Evolutionary conservation across 805 yeast genomes (phyloP).

Genomic region (Lachancea mirantina): DNA sequence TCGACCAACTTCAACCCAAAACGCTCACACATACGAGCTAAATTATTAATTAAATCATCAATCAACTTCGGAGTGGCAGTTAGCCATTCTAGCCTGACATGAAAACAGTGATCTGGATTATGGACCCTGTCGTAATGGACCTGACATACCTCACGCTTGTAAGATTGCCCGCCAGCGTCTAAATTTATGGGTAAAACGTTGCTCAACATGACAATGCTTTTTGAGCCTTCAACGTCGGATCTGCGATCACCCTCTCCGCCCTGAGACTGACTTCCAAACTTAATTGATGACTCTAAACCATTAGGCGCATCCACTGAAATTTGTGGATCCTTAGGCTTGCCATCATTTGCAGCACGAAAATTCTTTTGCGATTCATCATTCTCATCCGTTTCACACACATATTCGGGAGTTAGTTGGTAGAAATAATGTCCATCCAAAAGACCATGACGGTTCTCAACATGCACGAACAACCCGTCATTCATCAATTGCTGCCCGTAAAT

Average conservation of each 20-base stretch:
- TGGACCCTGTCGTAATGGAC: conserved; percentile 90
- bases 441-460: conserved; percentile 75
- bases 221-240: conserved; percentile 2
- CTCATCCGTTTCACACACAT: conserved; percentile 24
- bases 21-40: conserved; percentile 79
- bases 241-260: conserved; percentile 3
- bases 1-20: conserved; percentile 79
- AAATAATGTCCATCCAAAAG: conserved; percentile 92
- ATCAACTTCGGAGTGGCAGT: conserved; percentile 79
- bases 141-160: conserved; percentile 66
- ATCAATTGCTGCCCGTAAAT: conserved; percentile 71
- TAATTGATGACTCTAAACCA: not conserved
- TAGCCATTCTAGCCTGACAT: conserved; percentile 86
- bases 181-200: conserved; percentile 61
- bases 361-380: conserved; percentile 7
- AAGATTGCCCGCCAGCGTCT: conserved; percentile 66
- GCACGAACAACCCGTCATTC: conserved; percentile 65
- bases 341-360: not conserved
- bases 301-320: too few relatives aligned
- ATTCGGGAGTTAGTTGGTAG: conserved; percentile 61
- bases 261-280: conserved; percentile 4
- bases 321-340: not conserved
- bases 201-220: conserved; percentile 49
- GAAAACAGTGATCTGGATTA: conserved; percentile 92
- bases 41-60: conserved; percentile 67